A percentile compares a stretch with the other conserved stretches of the same genome.
Evolutionary conservation across 2,329 filamentous ascomycete genomes (phyloP).

Genomic region (Pezicula carpinea): DNA sequence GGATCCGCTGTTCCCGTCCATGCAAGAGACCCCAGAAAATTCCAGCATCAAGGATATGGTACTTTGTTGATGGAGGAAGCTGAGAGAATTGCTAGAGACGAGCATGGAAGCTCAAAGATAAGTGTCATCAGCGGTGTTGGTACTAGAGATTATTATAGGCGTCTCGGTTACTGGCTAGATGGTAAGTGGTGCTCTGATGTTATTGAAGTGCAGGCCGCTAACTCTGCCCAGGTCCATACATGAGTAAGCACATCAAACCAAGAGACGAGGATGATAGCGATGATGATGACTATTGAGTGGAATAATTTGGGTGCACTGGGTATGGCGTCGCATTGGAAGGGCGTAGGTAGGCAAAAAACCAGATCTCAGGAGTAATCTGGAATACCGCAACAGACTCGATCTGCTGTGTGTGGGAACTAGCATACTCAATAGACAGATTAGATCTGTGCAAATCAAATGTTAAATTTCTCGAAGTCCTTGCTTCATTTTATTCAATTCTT

Average conservation of each 20-base stretch:
- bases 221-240: slow-evolving; percentile 23
- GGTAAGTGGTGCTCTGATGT: slow-evolving; percentile 58
- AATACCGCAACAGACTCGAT: no score
- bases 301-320: not conserved
- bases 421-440: no score
- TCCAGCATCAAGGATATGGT: slow-evolving; percentile 96
- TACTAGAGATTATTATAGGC: slow-evolving; percentile 90
- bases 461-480: no score
- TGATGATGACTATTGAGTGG: slow-evolving; percentile 22
- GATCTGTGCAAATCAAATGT: no score
- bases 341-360: no score
- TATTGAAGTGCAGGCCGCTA: not conserved
- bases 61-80: slow-evolving; percentile 97
- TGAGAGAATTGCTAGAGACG: slow-evolving; percentile 87
- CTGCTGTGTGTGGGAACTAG: no score
- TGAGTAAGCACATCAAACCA: slow-evolving; percentile 27
- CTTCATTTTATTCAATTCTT: no score
- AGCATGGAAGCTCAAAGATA: slow-evolving; percentile 91
- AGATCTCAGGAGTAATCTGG: no score
- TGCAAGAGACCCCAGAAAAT: slow-evolving; percentile 89
- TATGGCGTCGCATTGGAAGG: not conserved
- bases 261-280: slow-evolving; percentile 27
- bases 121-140: slow-evolving; percentile 98
- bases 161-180: slow-evolving; percentile 89
- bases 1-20: slow-evolving; percentile 97